Evolutionary conservation across 2,329 filamentous ascomycete species (phyloP).

Genomic region (Rhinocladiella mackenziei): DNA sequence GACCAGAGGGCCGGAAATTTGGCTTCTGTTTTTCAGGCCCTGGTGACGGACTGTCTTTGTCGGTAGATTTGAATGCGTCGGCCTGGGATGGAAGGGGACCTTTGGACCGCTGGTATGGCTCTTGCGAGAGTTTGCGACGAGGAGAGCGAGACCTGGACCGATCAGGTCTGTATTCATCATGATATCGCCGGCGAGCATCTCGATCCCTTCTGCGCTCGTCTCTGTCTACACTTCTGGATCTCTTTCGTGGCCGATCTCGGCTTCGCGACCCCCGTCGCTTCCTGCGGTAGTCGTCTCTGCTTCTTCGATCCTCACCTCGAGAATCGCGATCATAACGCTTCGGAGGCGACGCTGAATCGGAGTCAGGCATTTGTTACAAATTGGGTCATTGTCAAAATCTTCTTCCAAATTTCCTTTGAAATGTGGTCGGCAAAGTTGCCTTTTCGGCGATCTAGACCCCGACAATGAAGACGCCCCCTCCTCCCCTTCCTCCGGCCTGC

Average conservation of each 20-base stretch:
- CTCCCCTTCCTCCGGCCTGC: slow-evolving; percentile 2
- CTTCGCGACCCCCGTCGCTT: slow-evolving; percentile 11
- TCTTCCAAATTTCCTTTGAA: too few species aligned
- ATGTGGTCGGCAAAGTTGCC: slow-evolving; percentile 7
- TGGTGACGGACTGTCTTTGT: slow-evolving; percentile 32
- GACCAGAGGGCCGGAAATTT: slow-evolving; percentile 76
- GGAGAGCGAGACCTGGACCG: slow-evolving; percentile 21
- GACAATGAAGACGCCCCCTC: slow-evolving; percentile 11
- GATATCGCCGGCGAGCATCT: slow-evolving; percentile 1
- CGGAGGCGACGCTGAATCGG: slow-evolving; percentile 11
- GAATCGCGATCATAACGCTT: slow-evolving; percentile 6
- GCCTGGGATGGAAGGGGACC: slow-evolving; percentile 45
- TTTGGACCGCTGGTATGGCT: slow-evolving; percentile 11
- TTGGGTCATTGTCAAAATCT: too few species aligned
- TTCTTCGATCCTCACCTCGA: neutral
- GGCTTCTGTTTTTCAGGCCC: slow-evolving; percentile 71
- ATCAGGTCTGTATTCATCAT: neutral
- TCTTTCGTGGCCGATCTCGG: slow-evolving; percentile 9
- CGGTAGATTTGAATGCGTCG: slow-evolving; percentile 40
- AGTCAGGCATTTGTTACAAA: slow-evolving; percentile 14
- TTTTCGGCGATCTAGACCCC: neutral
- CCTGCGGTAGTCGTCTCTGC: slow-evolving; percentile 3
- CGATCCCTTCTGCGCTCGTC: slow-evolving; percentile 3
- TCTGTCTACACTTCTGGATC: slow-evolving; percentile 7
- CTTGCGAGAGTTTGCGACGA: slow-evolving; percentile 14